Percentiles rank a stretch among this genome's conserved stretches.
These are phyloP conservation scores for Trypanosoma theileri DNA, from an alignment of 208 protist genomes.

Conservation along the genomic window DNA sequence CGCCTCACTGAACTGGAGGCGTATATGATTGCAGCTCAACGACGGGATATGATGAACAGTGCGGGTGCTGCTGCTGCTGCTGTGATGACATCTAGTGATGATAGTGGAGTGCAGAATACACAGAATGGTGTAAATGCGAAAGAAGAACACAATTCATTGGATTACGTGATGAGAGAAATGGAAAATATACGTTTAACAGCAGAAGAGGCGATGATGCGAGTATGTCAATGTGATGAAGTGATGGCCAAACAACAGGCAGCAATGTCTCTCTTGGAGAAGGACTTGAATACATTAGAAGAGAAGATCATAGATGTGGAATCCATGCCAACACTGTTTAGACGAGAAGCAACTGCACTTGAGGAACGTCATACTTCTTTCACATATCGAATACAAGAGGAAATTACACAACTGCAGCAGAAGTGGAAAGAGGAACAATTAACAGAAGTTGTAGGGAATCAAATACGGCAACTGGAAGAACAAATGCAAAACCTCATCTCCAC, in stretches of 20 bases:
- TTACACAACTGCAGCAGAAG: not conserved
- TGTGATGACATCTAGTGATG: no score
- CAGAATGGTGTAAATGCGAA: not conserved
- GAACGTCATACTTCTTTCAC: constrained; percentile 9
- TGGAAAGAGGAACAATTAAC: not conserved
- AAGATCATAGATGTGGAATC: constrained; percentile 9
- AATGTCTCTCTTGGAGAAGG: not conserved
- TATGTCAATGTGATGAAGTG: not conserved
- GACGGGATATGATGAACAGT: no score
- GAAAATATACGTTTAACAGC: constrained; percentile 1
- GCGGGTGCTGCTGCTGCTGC: no score
- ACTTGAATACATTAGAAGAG: constrained; percentile 12
- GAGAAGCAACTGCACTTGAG: not conserved
- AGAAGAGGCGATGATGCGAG: constrained; percentile 1
- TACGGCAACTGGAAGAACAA: not conserved
- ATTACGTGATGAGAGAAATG: constrained; percentile 17
- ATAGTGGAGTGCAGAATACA: no score
- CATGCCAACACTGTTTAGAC: constrained; percentile 1
- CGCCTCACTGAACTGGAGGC: constrained; percentile 17
- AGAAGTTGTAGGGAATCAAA: not conserved
- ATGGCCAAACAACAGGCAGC: not conserved
- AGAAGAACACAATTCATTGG: not conserved
- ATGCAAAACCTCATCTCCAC: no score
- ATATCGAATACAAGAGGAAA: constrained; percentile 4
- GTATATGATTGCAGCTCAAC: constrained; percentile 13